These are phyloP conservation scores for Clausena lansium DNA, from an alignment of 345 rosid species.

Conservation along the genomic window DNA sequence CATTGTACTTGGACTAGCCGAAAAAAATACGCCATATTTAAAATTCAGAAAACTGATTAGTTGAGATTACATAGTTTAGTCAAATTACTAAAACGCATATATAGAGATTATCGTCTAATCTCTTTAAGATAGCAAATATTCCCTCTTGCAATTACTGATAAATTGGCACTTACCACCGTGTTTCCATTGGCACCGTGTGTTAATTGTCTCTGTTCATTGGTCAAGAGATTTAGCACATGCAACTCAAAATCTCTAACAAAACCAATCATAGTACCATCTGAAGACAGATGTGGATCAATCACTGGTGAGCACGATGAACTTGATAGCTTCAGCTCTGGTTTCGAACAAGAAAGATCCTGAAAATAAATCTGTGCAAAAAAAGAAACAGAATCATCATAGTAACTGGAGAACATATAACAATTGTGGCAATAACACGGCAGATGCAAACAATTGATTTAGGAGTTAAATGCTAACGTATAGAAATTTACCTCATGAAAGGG, in stretches of 20 bases:
- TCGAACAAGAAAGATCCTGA: constrained; percentile 65
- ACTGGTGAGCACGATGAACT: constrained; percentile 58
- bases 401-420: neutral
- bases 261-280: constrained; percentile 79
- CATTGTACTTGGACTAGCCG: neutral
- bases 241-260: constrained; percentile 70
- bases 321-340: constrained; percentile 73
- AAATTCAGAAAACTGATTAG: neutral
- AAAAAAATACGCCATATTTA: neutral
- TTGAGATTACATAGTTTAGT: neutral
- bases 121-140: neutral
- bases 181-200: constrained; percentile 66
- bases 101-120: neutral
- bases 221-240: constrained; percentile 60
- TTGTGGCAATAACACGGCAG: neutral
- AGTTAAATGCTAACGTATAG: neutral
- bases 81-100: neutral
- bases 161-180: constrained; percentile 48
- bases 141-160: neutral
- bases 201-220: constrained; percentile 56
- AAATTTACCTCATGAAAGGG: neutral
- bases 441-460: neutral
- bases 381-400: constrained; percentile 8
- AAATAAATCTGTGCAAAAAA: constrained; percentile 59
- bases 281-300: constrained; percentile 87